phyloP scores from a whole-genome alignment of 2,329 filamentous ascomycete genomes.

The Botryotinia convoluta region DNA sequence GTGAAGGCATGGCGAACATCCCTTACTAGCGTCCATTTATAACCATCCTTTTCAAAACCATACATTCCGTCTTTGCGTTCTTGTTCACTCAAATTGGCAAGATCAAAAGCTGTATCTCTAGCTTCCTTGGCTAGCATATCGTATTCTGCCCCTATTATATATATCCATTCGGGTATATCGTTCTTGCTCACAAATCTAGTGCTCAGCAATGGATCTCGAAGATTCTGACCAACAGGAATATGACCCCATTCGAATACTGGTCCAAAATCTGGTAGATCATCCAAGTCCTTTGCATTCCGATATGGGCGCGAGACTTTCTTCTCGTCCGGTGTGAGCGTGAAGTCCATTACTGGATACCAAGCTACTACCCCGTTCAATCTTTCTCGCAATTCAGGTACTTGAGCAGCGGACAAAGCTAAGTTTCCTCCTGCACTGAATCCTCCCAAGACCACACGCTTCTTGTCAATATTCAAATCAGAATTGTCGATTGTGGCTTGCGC shows the following conservation, averaged over 20 bases:
- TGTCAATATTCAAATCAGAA: constrained; percentile 46
- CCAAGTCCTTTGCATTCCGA: constrained; percentile 33
- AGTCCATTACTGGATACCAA: constrained; percentile 47
- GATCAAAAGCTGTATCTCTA: constrained; percentile 22
- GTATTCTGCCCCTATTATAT: constrained; percentile 26
- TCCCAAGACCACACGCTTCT: constrained; percentile 42
- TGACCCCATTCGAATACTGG: constrained; percentile 32
- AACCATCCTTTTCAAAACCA: constrained; percentile 27
- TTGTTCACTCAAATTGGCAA: constrained; percentile 22
- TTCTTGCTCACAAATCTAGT: constrained; percentile 28
- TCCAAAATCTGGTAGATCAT: constrained; percentile 24
- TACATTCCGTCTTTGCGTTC: constrained; percentile 18
- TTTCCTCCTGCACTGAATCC: constrained; percentile 55
- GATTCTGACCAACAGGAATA: constrained; percentile 29
- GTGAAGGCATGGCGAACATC: constrained; percentile 29
- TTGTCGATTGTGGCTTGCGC: constrained; percentile 45
- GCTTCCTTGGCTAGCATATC: constrained; percentile 29
- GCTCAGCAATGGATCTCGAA: constrained; percentile 31
- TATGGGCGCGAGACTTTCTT: constrained; percentile 38
- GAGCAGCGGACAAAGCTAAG: constrained; percentile 44
- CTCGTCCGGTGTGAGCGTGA: constrained; percentile 36
- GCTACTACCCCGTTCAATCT: constrained; percentile 42
- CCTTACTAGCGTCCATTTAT: constrained; percentile 26
- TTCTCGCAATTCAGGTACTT: constrained; percentile 40
- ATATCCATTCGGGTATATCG: constrained; percentile 29